Conservation (phyloP, 2,329 filamentous ascomycete genomes). For the Chrysosporium keratinophilum region DNA sequence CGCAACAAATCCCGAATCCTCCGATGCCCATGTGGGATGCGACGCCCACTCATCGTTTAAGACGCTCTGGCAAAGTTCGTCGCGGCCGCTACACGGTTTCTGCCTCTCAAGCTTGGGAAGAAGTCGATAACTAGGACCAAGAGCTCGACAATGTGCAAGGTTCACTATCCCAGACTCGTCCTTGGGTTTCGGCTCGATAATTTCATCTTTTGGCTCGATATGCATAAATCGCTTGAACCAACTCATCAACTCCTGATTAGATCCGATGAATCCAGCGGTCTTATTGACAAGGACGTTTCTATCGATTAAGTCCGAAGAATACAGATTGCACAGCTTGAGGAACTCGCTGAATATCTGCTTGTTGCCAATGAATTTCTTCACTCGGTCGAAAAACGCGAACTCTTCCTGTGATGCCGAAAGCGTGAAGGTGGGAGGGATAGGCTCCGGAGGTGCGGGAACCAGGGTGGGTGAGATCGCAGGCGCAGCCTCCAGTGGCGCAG, state of each 20-base stretch:
- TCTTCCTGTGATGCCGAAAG: conserved; percentile 73
- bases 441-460: conserved; percentile 77
- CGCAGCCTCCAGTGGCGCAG: conserved; percentile 46
- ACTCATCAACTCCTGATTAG: conserved; percentile 75
- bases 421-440: conserved; percentile 64
- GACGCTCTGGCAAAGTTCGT: conserved; percentile 86
- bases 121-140: conserved; percentile 88
- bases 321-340: conserved; percentile 91
- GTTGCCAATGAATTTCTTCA: conserved; percentile 92
- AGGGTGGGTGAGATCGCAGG: conserved; percentile 67
- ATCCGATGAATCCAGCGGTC: conserved; percentile 74
- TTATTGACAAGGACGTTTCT: conserved; percentile 72
- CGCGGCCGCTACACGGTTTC: conserved; percentile 84
- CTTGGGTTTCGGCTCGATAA: conserved; percentile 67
- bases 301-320: conserved; percentile 85
- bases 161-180: conserved; percentile 71
- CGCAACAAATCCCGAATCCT: conserved; percentile 94
- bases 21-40: conserved; percentile 96
- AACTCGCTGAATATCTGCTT: conserved; percentile 91
- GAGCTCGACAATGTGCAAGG: conserved; percentile 86
- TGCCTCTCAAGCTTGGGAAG: conserved; percentile 83
- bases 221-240: conserved; percentile 80
- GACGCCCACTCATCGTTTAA: conserved; percentile 98
- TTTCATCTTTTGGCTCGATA: conserved; percentile 59
- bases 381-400: conserved; percentile 85